phyloP scores from a whole-genome alignment of 495 filamentous ascomycete genomes.

The Penicillium maclennaniae region DNA sequence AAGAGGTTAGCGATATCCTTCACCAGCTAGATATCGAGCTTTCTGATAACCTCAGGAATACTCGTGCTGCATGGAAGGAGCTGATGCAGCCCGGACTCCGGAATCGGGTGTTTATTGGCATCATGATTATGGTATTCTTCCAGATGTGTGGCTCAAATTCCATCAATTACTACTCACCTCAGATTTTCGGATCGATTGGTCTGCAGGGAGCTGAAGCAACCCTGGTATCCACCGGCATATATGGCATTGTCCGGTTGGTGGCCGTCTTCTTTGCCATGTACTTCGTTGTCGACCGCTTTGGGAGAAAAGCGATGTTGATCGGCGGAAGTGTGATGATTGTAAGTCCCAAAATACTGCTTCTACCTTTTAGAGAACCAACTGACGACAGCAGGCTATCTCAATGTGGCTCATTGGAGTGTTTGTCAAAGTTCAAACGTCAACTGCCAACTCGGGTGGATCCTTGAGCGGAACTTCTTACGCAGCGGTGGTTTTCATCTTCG shows the following conservation, averaged over 20 bases:
- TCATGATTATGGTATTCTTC: slow-evolving; percentile 40
- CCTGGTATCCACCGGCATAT: slow-evolving; percentile 19
- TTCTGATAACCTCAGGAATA: slow-evolving; percentile 16
- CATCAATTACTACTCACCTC: slow-evolving; percentile 24
- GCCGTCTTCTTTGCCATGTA: slow-evolving; percentile 14
- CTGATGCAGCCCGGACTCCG: slow-evolving; percentile 36
- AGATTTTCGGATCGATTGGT: slow-evolving; percentile 21
- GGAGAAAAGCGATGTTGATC: slow-evolving; percentile 11
- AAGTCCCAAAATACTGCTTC: too few species aligned
- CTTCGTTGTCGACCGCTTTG: slow-evolving; percentile 20
- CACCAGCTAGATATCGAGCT: slow-evolving; percentile 11
- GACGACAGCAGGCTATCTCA: slow-evolving; percentile 2
- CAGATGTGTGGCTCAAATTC: slow-evolving; percentile 17
- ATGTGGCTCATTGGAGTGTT: slow-evolving; percentile 12
- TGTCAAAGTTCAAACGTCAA: slow-evolving; percentile 7
- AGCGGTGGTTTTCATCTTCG: slow-evolving; percentile 4
- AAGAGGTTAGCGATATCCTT: slow-evolving; percentile 15
- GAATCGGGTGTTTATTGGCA: slow-evolving; percentile 43
- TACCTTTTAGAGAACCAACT: too few species aligned
- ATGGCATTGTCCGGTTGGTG: slow-evolving; percentile 15
- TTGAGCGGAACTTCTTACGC: slow-evolving; percentile 2
- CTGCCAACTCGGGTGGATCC: background rate
- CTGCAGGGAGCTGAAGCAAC: slow-evolving; percentile 8
- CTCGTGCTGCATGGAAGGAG: slow-evolving; percentile 25
- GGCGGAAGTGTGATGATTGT: slow-evolving; percentile 4